Conservation (phyloP, 345 rosid genomes). For the Boechera divaricarpa region DNA sequence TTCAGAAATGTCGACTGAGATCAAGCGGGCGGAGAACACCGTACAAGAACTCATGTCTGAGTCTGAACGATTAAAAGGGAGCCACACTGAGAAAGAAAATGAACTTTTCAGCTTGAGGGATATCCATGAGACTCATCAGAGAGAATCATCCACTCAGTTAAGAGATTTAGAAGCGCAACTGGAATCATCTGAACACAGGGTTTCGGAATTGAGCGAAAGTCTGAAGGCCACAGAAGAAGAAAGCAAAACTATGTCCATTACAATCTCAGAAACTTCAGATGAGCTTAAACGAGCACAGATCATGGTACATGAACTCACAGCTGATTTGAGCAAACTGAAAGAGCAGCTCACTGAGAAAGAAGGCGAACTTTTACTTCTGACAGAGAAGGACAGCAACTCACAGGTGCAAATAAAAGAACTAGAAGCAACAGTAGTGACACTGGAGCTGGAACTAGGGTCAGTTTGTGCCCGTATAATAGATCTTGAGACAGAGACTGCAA, state of each 20-base stretch:
- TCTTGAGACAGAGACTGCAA: conserved; percentile 55
- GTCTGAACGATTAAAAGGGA: conserved; percentile 57
- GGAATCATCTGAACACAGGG: conserved; percentile 62
- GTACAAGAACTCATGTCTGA: conserved; percentile 53
- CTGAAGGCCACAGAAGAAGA: conserved; percentile 59
- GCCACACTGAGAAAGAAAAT: conserved; percentile 67
- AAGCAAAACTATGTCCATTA: conserved; percentile 56
- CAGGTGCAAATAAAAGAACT: conserved; percentile 46
- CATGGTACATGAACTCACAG: conserved; percentile 47
- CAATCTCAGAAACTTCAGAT: conserved; percentile 58
- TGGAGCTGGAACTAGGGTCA: conserved; percentile 62
- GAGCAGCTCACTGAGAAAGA: conserved; percentile 59
- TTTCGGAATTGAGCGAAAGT: conserved; percentile 56
- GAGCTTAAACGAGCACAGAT: conserved; percentile 58
- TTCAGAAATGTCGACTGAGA: conserved; percentile 59
- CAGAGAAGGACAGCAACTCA: conserved; percentile 57
- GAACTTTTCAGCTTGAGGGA: conserved; percentile 57
- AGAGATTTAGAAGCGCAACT: conserved; percentile 38
- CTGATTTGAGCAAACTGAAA: conserved; percentile 56
- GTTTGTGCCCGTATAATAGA: conserved; percentile 48
- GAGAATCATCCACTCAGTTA: conserved; percentile 53
- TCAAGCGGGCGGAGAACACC: conserved; percentile 54
- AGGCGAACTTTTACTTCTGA: conserved; percentile 50
- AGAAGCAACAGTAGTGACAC: conserved; percentile 45
- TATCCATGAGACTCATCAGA: conserved; percentile 59